phyloP scores from a whole-genome alignment of 306 rosid genomes.

The Cucurbita maxima region DNA sequence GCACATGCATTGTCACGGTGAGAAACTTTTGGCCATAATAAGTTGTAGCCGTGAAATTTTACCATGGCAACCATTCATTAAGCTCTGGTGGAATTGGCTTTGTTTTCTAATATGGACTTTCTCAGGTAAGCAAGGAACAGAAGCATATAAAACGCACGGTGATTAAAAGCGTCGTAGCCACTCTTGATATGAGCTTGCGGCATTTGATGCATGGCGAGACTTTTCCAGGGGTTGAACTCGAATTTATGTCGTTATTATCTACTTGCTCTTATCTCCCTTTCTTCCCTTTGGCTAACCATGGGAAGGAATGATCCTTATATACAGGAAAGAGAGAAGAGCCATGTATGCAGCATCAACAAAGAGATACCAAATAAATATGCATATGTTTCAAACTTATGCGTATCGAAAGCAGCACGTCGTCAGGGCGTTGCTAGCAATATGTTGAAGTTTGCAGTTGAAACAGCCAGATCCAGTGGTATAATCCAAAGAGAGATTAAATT shows the following conservation, averaged over 20 bases:
- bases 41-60: neutral
- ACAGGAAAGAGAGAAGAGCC: conserved; percentile 60
- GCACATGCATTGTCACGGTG: conserved; percentile 69
- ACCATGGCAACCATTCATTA: neutral
- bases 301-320: neutral
- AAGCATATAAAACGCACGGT: conserved; percentile 40
- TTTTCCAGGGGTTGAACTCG: conserved; percentile 58
- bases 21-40: neutral
- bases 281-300: neutral
- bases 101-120: conserved; percentile 26
- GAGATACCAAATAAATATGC: conserved; percentile 44
- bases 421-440: conserved; percentile 71
- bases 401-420: conserved; percentile 57
- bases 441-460: conserved; percentile 64
- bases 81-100: neutral
- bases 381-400: conserved; percentile 73
- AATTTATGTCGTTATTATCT: neutral
- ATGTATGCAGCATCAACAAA: conserved; percentile 40
- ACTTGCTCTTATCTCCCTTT: neutral
- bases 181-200: conserved; percentile 66
- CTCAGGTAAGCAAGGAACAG: conserved; percentile 64
- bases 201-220: conserved; percentile 73
- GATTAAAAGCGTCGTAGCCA: conserved; percentile 71
- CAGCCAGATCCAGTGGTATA: conserved; percentile 52
- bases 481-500: neutral